phyloP scores from a whole-genome alignment of 352 stramenopile genomes.

The Globisporangium parvum region DNA sequence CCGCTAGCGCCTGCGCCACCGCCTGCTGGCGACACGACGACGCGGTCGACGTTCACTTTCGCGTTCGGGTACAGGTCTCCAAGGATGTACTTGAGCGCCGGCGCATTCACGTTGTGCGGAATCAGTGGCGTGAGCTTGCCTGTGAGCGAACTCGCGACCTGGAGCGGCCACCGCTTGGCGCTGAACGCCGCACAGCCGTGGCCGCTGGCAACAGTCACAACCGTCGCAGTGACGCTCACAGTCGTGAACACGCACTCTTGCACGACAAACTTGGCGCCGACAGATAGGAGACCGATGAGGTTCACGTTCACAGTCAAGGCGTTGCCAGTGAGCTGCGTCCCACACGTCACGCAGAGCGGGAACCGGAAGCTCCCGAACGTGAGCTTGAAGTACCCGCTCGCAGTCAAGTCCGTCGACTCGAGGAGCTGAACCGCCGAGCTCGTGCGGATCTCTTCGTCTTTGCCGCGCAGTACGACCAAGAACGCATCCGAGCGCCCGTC shows the following conservation, averaged over 20 bases:
- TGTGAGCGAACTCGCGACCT: conserved; percentile 18
- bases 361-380: conserved; percentile 59
- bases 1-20: conserved; percentile 23
- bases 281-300: conserved; percentile 49
- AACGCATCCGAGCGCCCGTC: conserved; percentile 91
- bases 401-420: conserved; percentile 18
- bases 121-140: conserved; percentile 56
- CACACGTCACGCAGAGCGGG: conserved; percentile 50
- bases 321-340: conserved; percentile 29
- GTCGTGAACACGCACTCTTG: conserved; percentile 70
- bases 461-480: conserved; percentile 73
- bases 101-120: conserved; percentile 45
- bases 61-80: conserved; percentile 43
- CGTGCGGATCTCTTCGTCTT: conserved; percentile 64
- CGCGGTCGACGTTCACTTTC: conserved; percentile 38
- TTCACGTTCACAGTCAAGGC: conserved; percentile 61
- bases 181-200: conserved; percentile 58
- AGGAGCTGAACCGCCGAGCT: conserved; percentile 88
- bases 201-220: conserved; percentile 41
- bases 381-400: conserved; percentile 57
- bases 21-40: conserved; percentile 9
- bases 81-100: conserved; percentile 53
- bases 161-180: conserved; percentile 32
- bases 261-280: conserved; percentile 55
- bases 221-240: conserved; percentile 26